Conservation (phyloP, 768 basidiomycete genomes). For the Tylopilus intermedius region DNA sequence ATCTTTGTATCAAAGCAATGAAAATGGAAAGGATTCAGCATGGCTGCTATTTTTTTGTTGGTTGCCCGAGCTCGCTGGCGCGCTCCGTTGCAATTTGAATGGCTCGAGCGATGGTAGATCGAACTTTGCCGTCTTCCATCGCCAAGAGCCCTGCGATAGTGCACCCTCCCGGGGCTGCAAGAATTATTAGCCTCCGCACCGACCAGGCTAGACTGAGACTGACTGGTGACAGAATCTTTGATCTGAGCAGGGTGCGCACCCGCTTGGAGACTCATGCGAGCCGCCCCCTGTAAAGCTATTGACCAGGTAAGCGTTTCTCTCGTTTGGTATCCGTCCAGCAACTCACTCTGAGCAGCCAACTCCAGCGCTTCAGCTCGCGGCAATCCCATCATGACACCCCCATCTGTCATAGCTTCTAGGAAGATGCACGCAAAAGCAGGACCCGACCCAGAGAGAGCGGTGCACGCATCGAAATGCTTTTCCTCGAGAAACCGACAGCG, state of each 20-base stretch:
- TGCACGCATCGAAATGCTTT: constrained; percentile 98
- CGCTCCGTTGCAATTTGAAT: constrained; percentile 93
- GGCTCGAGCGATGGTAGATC: constrained; percentile 90
- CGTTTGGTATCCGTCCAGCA: neutral
- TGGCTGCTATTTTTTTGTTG: constrained; percentile 41
- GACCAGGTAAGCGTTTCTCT: neutral
- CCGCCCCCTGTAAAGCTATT: constrained; percentile 90
- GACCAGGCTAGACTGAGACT: constrained; percentile 25
- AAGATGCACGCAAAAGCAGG: constrained; percentile 97
- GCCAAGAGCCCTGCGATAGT: constrained; percentile 96
- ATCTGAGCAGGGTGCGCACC: constrained; percentile 93
- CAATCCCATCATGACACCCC: constrained; percentile 99
- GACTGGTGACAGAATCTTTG: constrained; percentile 96
- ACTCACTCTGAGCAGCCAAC: constrained; percentile 89
- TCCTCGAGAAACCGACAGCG: constrained; percentile 95
- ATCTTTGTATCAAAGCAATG: neutral
- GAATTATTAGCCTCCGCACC: constrained; percentile 1
- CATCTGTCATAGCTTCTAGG: constrained; percentile 97
- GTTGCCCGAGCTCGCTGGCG: constrained; percentile 80
- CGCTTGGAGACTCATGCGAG: constrained; percentile 87
- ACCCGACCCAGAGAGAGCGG: constrained; percentile 91
- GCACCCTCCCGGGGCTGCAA: constrained; percentile 89
- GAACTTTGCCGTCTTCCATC: constrained; percentile 88
- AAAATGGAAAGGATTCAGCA: neutral
- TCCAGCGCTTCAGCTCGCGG: constrained; percentile 92